These are phyloP conservation scores for Cyberlindnera maclurae DNA, from an alignment of 805 yeast genomes.

Conservation along the genomic window DNA sequence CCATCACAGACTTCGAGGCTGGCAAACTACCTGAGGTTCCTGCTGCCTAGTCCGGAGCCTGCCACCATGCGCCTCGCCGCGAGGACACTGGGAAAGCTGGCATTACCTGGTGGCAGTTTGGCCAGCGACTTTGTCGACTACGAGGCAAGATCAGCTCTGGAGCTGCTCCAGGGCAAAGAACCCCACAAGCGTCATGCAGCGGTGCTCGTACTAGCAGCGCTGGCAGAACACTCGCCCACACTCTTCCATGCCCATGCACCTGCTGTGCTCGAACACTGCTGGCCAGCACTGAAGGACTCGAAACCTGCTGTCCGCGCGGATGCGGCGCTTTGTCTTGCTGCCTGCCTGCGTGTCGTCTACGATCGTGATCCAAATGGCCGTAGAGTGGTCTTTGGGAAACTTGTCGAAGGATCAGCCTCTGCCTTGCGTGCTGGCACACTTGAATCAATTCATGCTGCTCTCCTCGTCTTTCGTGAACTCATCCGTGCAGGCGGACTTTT, in stretches of 20 bases:
- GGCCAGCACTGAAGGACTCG: conserved; percentile 82
- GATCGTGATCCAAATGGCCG: conserved; percentile 68
- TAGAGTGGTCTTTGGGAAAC: conserved; percentile 65
- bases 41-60: conserved; percentile 75
- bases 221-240: conserved; percentile 85
- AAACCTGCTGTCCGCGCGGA: conserved; percentile 71
- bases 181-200: conserved; percentile 90
- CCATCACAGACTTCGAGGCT: conserved; percentile 85
- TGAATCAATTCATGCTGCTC: conserved; percentile 82
- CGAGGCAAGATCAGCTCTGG: conserved; percentile 83
- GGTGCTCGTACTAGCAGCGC: conserved; percentile 68
- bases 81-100: conserved; percentile 77
- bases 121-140: conserved; percentile 91
- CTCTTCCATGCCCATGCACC: conserved; percentile 70
- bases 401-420: conserved; percentile 60
- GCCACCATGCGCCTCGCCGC: conserved; percentile 87
- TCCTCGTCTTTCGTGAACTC: conserved; percentile 75
- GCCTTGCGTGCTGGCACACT: conserved; percentile 46
- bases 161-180: conserved; percentile 83
- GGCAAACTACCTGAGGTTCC: conserved; percentile 78
- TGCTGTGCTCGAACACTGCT: conserved; percentile 71
- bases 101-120: conserved; percentile 81
- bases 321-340: conserved; percentile 73
- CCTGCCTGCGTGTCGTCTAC: conserved; percentile 72
- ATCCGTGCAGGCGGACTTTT: conserved; percentile 66